Evolutionary conservation across 768 basidiomycete genomes (phyloP).

Genomic region (Panellus pusillus): DNA sequence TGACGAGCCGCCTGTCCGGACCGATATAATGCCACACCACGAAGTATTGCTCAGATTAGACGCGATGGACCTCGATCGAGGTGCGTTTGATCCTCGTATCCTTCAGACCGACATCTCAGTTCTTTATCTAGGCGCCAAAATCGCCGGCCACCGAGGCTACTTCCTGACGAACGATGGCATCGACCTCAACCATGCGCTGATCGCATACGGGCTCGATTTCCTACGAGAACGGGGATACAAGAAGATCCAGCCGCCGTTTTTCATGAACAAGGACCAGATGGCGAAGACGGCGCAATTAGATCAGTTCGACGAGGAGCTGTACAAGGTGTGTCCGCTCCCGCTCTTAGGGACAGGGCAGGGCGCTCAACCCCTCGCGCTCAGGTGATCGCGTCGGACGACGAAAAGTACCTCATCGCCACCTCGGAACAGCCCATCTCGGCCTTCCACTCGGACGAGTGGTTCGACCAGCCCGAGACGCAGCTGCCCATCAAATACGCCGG

Average conservation of each 20-base stretch:
- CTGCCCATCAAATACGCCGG: slow-evolving; percentile 91
- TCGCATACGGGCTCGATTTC: slow-evolving; percentile 94
- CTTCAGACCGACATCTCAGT: slow-evolving; percentile 3
- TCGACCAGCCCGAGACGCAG: slow-evolving; percentile 87
- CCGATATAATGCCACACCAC: slow-evolving; percentile 92
- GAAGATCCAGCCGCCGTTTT: slow-evolving; percentile 95
- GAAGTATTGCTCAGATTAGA: slow-evolving; percentile 93
- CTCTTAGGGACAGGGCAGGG: background rate
- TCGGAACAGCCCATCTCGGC: slow-evolving; percentile 99
- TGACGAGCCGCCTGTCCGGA: slow-evolving; percentile 67
- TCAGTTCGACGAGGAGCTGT: slow-evolving; percentile 98
- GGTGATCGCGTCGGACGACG: slow-evolving; percentile 89
- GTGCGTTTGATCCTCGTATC: slow-evolving; percentile 38
- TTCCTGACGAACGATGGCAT: slow-evolving; percentile 95
- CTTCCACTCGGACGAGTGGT: slow-evolving; percentile 96
- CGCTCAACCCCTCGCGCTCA: slow-evolving; percentile 25
- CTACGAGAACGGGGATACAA: slow-evolving; percentile 80
- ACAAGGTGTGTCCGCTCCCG: slow-evolving; percentile 65
- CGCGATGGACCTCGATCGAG: slow-evolving; percentile 96
- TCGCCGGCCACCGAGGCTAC: slow-evolving; percentile 94
- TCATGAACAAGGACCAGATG: slow-evolving; percentile 99
- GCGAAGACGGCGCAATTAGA: slow-evolving; percentile 96
- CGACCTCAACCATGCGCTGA: slow-evolving; percentile 95
- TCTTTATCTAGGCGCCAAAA: slow-evolving; percentile 70
- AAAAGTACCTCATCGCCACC: slow-evolving; percentile 98